A percentile compares a stretch with the other conserved stretches of the same genome.
Conservation (phyloP, 2,329 filamentous ascomycete species). For the Aquanectria penicillioides region DNA sequence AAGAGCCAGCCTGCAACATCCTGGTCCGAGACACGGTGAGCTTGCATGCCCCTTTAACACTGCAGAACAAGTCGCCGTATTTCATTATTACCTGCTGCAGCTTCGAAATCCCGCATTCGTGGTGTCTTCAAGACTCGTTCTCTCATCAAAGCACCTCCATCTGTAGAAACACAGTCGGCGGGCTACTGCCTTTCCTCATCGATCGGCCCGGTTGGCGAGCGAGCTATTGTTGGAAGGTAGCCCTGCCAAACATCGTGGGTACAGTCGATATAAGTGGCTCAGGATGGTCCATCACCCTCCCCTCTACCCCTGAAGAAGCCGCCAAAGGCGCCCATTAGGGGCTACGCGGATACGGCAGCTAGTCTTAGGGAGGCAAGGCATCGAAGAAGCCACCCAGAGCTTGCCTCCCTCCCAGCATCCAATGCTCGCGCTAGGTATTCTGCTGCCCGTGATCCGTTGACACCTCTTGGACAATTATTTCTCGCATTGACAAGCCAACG, state of each 20-base stretch:
- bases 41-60: constrained; percentile 43
- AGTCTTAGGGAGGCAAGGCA: constrained; percentile 6
- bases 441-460: background rate
- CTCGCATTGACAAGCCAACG: background rate
- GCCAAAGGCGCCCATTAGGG: constrained; percentile 24
- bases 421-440: constrained; percentile 5
- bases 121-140: background rate
- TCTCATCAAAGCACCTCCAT: background rate
- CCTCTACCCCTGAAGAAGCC: constrained; percentile 35
- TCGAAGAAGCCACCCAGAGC: constrained; percentile 3
- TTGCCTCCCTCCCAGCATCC: background rate
- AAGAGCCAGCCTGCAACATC: constrained; percentile 31
- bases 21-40: constrained; percentile 38
- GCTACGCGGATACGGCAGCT: constrained; percentile 27
- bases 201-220: background rate
- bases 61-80: constrained; percentile 37
- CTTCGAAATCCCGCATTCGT: constrained; percentile 26
- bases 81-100: constrained; percentile 39
- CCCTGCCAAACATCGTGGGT: constrained; percentile 6
- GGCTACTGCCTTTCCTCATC: background rate
- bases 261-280: constrained; percentile 8
- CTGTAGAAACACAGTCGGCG: too few relatives aligned
- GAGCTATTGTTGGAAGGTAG: background rate
- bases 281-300: constrained; percentile 7
- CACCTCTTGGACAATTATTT: background rate